These are phyloP conservation scores for Vigna angularis DNA, from an alignment of 306 rosid species.

Conservation along the genomic window DNA sequence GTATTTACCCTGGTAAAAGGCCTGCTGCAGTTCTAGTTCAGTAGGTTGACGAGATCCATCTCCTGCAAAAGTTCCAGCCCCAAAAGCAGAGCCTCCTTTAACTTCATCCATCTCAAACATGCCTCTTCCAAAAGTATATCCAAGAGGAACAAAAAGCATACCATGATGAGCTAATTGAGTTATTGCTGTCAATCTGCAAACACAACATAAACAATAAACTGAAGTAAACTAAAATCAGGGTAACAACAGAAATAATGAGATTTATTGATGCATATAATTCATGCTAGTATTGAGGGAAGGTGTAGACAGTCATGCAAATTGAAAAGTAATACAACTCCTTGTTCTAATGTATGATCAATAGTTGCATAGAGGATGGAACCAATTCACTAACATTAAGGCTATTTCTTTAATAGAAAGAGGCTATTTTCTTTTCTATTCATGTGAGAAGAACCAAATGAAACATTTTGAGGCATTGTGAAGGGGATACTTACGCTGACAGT, in stretches of 20 bases:
- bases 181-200: conserved; percentile 71
- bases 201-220: conserved; percentile 2
- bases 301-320: background rate
- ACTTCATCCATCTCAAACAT: conserved; percentile 89
- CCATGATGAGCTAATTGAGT: conserved; percentile 98
- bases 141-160: conserved; percentile 87
- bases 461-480: background rate
- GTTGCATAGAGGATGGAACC: background rate
- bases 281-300: background rate
- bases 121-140: conserved; percentile 86
- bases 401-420: background rate
- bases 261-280: background rate
- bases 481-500: conserved; percentile 79
- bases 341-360: conserved; percentile 9
- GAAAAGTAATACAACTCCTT: background rate
- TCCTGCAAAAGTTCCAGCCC: conserved; percentile 91
- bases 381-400: background rate
- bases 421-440: background rate
- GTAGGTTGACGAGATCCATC: conserved; percentile 93
- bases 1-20: conserved; percentile 88
- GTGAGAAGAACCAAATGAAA: conserved; percentile 26
- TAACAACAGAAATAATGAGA: background rate
- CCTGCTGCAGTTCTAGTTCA: conserved; percentile 76
- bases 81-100: conserved; percentile 89
- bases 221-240: conserved; percentile 8